Conservation (phyloP, 306 rosid species). For the Hippophae rhamnoides region DNA sequence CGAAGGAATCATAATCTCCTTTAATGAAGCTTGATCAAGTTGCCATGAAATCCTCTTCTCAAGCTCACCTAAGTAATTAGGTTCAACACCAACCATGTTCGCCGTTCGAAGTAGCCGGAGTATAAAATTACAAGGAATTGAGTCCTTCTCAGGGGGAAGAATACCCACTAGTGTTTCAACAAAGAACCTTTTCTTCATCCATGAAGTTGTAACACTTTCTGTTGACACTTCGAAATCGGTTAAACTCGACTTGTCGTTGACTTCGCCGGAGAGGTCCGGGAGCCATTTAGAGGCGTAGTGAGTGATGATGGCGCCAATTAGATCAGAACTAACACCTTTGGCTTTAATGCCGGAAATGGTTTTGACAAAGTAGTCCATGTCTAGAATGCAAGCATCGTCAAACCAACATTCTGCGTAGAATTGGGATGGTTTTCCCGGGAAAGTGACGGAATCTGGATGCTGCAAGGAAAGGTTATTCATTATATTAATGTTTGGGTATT, state of each 20-base stretch:
- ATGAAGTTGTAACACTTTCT: conserved; percentile 49
- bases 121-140: conserved; percentile 82
- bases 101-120: conserved; percentile 74
- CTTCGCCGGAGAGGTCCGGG: conserved; percentile 54
- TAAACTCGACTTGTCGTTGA: conserved; percentile 9
- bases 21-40: conserved; percentile 69
- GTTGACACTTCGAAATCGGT: conserved; percentile 42
- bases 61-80: conserved; percentile 42
- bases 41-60: conserved; percentile 74
- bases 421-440: conserved; percentile 43
- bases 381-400: conserved; percentile 73
- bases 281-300: conserved; percentile 96
- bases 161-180: conserved; percentile 78
- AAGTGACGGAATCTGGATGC: conserved; percentile 19
- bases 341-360: conserved; percentile 69
- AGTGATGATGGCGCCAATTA: conserved; percentile 70
- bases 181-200: conserved; percentile 84
- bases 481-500: neutral
- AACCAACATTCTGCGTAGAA: conserved; percentile 56
- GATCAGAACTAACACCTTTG: conserved; percentile 71
- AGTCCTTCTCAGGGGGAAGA: conserved; percentile 76
- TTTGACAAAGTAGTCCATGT: conserved; percentile 92
- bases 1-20: conserved; percentile 82
- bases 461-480: conserved; percentile 23
- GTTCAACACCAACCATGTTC: conserved; percentile 71